Evolutionary conservation across 2,329 filamentous ascomycete genomes (phyloP).

Genomic region (Incumbomyces lentus): DNA sequence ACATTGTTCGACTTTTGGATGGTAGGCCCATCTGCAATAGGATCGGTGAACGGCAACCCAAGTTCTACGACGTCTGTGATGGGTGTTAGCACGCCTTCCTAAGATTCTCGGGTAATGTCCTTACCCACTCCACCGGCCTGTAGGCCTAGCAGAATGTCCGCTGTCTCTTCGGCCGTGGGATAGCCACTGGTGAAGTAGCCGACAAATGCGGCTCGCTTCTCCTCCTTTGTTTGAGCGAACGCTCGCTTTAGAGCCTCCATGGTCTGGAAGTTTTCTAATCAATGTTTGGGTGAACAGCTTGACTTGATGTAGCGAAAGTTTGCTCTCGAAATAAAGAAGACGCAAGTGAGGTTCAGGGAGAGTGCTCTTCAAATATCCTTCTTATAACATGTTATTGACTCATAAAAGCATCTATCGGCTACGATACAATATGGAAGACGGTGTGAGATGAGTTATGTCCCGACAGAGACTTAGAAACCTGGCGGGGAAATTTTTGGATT

Average conservation of each 20-base stretch:
- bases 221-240: constrained; percentile 47
- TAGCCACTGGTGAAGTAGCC: constrained; percentile 95
- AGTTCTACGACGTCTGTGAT: constrained; percentile 79
- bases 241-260: constrained; percentile 47
- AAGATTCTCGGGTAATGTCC: constrained; percentile 18
- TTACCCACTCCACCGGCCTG: constrained; percentile 84
- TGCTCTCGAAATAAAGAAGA: background rate
- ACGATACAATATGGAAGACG: constrained; percentile 1
- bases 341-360: background rate
- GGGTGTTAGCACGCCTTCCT: constrained; percentile 9
- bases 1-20: constrained; percentile 92
- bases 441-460: background rate
- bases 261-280: constrained; percentile 9
- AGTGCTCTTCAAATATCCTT: background rate
- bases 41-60: constrained; percentile 92
- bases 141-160: constrained; percentile 76
- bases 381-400: constrained; percentile 4
- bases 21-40: constrained; percentile 92
- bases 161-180: constrained; percentile 69
- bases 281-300: no score
- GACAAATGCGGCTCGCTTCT: constrained; percentile 67
- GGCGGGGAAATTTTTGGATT: background rate
- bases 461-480: background rate
- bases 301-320: background rate
- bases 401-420: background rate